phyloP scores from a whole-genome alignment of 208 protist species.

The Leishmania turanica region DNA sequence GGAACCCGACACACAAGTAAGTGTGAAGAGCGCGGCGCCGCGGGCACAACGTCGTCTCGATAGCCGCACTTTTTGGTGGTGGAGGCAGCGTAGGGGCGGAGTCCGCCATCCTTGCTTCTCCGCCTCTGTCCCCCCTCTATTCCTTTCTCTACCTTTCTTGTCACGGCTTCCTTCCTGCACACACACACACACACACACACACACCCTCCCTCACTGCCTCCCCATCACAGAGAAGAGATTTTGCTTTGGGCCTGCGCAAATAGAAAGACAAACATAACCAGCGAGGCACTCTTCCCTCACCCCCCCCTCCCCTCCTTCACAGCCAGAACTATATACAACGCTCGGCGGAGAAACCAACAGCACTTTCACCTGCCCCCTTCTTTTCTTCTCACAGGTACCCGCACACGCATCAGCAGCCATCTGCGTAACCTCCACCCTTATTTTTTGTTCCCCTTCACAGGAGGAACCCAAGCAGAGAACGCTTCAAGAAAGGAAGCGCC shows the following conservation, averaged over 20 bases:
- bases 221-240: background rate
- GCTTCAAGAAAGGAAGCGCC: background rate
- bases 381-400: background rate
- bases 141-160: slow-evolving; percentile 6
- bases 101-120: background rate
- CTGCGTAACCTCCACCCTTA: background rate
- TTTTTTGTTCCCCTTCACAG: background rate
- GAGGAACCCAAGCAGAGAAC: background rate
- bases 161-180: background rate
- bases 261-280: background rate
- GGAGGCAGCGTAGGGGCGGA: background rate
- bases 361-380: background rate
- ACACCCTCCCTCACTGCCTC: background rate
- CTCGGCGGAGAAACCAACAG: background rate
- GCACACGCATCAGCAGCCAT: background rate
- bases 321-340: background rate
- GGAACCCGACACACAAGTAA: background rate
- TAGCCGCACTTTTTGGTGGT: background rate
- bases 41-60: background rate
- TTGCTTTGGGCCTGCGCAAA: background rate
- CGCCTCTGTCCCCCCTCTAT: slow-evolving; percentile 18
- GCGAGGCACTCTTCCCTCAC: background rate
- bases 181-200: background rate
- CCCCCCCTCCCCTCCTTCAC: background rate
- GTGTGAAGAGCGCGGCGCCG: background rate